These are phyloP conservation scores for Pisolithus sp. DNA, from an alignment of 768 basidiomycete genomes.

Conservation along the genomic window DNA sequence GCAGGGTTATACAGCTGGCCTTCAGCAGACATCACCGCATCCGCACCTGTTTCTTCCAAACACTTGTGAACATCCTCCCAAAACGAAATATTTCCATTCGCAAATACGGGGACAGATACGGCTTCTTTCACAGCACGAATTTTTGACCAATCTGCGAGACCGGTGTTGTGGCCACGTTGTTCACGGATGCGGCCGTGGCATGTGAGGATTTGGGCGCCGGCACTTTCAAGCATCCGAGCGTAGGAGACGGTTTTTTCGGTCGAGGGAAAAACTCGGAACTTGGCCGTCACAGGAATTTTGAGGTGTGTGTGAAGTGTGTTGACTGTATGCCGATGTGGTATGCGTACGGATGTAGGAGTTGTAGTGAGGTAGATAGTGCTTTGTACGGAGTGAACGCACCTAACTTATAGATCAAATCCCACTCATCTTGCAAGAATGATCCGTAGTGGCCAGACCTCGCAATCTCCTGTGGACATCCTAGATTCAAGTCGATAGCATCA, in stretches of 20 bases:
- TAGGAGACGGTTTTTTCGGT: slow-evolving; percentile 88
- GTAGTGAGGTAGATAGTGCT: not conserved
- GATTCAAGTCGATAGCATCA: slow-evolving; percentile 92
- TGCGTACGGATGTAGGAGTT: too few relatives aligned
- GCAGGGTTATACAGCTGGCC: slow-evolving; percentile 92
- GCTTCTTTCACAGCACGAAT: slow-evolving; percentile 88
- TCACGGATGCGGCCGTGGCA: slow-evolving; percentile 91
- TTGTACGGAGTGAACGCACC: slow-evolving; percentile 34
- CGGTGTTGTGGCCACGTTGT: slow-evolving; percentile 82
- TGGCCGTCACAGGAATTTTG: slow-evolving; percentile 89
- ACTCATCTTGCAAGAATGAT: slow-evolving; percentile 61
- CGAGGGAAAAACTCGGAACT: slow-evolving; percentile 87
- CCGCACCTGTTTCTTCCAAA: slow-evolving; percentile 77
- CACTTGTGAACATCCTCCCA: slow-evolving; percentile 77
- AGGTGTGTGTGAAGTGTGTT: slow-evolving; percentile 80
- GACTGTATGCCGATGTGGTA: slow-evolving; percentile 41
- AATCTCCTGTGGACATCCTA: slow-evolving; percentile 92
- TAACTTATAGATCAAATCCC: slow-evolving; percentile 74
- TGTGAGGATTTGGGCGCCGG: slow-evolving; percentile 92
- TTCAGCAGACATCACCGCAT: slow-evolving; percentile 94
- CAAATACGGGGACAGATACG: slow-evolving; percentile 89
- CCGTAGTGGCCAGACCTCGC: slow-evolving; percentile 79
- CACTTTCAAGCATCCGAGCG: slow-evolving; percentile 90
- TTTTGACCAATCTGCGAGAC: slow-evolving; percentile 83
- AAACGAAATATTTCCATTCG: slow-evolving; percentile 93